Evolutionary conservation across 192 early-diverging fungal species (phyloP).

Genomic region (Coemansia sp.): DNA sequence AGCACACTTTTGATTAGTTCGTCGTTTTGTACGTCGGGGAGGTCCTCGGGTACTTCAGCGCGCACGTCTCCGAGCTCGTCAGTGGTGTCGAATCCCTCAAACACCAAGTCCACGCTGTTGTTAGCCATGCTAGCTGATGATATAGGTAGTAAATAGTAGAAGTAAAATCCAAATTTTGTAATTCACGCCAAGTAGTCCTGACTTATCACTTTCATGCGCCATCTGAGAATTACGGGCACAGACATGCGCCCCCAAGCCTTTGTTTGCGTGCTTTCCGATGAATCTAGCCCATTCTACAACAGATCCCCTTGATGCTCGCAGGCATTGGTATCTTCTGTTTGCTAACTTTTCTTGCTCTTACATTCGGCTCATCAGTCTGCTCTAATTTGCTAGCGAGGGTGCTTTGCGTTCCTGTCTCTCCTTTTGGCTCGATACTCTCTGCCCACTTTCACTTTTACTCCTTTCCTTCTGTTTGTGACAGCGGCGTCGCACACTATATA

Average conservation of each 20-base stretch:
- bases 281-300: neutral
- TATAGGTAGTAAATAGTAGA: neutral
- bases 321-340: neutral
- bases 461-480: neutral
- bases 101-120: slow-evolving; percentile 28
- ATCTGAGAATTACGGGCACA: neutral
- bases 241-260: neutral
- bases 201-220: neutral
- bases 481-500: neutral
- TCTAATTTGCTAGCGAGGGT: slow-evolving; percentile 2
- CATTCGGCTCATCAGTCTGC: neutral
- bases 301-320: neutral
- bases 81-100: slow-evolving; percentile 48
- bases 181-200: neutral
- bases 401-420: neutral
- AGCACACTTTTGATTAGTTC: slow-evolving; percentile 80
- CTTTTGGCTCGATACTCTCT: neutral
- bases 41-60: neutral
- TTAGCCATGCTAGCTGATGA: neutral
- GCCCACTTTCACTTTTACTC: neutral
- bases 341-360: slow-evolving; percentile 1
- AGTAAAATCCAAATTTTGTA: neutral
- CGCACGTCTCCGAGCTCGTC: slow-evolving; percentile 18
- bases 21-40: slow-evolving; percentile 77
- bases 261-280: neutral